Conservation (phyloP, 108 stramenopile genomes). For the Mayamaea pseudoterrestris region DNA sequence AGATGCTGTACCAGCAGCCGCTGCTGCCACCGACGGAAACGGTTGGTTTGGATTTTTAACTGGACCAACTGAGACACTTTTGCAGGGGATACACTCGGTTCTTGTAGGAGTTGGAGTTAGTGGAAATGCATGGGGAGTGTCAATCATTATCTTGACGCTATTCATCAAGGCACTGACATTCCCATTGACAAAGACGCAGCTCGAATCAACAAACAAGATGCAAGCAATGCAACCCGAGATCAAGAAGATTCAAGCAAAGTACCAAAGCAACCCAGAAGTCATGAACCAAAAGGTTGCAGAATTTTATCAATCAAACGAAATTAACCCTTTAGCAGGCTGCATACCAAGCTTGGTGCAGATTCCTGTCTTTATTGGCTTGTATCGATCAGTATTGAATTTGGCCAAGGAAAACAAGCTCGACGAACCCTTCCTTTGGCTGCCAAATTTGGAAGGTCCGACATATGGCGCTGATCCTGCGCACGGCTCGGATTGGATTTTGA, state of each 20-base stretch:
- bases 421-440: conserved; percentile 92
- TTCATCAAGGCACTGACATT: conserved; percentile 84
- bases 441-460: conserved; percentile 91
- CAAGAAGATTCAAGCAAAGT: conserved; percentile 87
- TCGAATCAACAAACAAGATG: conserved; percentile 92
- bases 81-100: conserved; percentile 48
- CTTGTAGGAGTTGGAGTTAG: conserved; percentile 51
- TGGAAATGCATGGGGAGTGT: conserved; percentile 76
- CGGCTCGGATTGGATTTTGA: conserved; percentile 77
- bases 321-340: conserved; percentile 93
- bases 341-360: conserved; percentile 88
- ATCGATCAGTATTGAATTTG: conserved; percentile 84
- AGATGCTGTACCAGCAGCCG: conserved; percentile 18
- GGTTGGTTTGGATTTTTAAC: conserved; percentile 89
- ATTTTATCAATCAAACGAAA: conserved; percentile 84
- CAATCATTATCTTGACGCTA: conserved; percentile 87
- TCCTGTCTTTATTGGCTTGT: conserved; percentile 94
- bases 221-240: conserved; percentile 82
- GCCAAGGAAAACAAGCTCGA: conserved; percentile 81
- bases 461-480: conserved; percentile 90
- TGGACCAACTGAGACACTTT: conserved; percentile 44
- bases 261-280: conserved; percentile 89
- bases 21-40: conserved; percentile 33
- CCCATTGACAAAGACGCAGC: conserved; percentile 84
- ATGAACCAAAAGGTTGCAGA: conserved; percentile 92